Conservation (phyloP, 192 early-diverging fungal species). For the Mortierella antarctica region DNA sequence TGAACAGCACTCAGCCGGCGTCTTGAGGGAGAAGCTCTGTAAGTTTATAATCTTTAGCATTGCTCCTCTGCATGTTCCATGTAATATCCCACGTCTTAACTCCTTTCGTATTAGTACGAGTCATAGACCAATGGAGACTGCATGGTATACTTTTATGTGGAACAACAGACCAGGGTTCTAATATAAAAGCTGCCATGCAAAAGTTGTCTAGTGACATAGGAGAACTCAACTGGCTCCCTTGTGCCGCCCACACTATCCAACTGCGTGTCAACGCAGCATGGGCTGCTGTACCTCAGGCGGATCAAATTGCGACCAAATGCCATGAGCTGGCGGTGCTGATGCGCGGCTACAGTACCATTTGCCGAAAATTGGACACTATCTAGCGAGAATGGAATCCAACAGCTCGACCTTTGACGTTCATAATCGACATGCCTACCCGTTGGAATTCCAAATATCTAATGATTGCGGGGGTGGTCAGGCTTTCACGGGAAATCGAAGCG, state of each 20-base stretch:
- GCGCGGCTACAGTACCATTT: neutral
- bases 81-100: too few species aligned
- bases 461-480: neutral
- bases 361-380: too few species aligned
- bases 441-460: slow-evolving; percentile 9
- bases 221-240: neutral
- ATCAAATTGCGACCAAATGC: neutral
- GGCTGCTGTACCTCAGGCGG: too few species aligned
- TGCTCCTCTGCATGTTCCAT: too few species aligned
- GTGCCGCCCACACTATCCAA: slow-evolving; percentile 3
- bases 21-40: too few species aligned
- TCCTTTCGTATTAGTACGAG: too few species aligned
- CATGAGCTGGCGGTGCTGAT: neutral
- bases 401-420: neutral
- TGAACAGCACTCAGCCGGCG: too few species aligned
- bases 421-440: neutral
- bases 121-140: too few species aligned
- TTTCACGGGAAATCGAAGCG: too few species aligned
- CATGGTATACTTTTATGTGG: too few species aligned
- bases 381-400: neutral
- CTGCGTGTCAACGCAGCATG: slow-evolving; percentile 9
- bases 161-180: neutral
- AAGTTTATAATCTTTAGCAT: too few species aligned
- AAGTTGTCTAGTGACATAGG: neutral
- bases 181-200: neutral